phyloP scores from a whole-genome alignment of 352 stramenopile species.

The Globisporangium irregulare region DNA sequence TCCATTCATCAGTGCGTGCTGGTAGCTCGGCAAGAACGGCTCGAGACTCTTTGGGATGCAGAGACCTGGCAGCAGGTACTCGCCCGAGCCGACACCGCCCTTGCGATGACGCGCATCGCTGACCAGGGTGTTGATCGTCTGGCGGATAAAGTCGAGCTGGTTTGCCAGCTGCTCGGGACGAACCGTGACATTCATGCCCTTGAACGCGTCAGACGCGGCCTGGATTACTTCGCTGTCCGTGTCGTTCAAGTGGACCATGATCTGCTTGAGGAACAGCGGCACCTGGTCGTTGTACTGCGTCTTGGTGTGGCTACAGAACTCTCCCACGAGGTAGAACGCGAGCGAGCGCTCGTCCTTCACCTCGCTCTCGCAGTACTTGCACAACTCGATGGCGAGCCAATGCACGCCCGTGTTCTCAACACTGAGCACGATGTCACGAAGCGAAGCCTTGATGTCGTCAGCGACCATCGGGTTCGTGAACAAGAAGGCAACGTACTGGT shows the following conservation, averaged over 20 bases:
- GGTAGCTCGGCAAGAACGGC: slow-evolving; percentile 97
- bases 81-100: slow-evolving; percentile 75
- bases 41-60: slow-evolving; percentile 91
- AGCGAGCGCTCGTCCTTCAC: slow-evolving; percentile 84
- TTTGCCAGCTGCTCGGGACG: slow-evolving; percentile 92
- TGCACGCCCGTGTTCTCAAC: slow-evolving; percentile 91
- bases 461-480: slow-evolving; percentile 39
- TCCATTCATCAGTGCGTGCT: slow-evolving; percentile 97
- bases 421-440: slow-evolving; percentile 75
- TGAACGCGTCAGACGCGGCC: slow-evolving; percentile 87
- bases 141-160: slow-evolving; percentile 97
- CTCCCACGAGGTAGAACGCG: slow-evolving; percentile 89
- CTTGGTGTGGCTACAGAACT: slow-evolving; percentile 85
- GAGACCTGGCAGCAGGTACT: slow-evolving; percentile 78
- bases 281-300: slow-evolving; percentile 93
- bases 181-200: slow-evolving; percentile 89
- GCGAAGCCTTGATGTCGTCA: slow-evolving; percentile 64
- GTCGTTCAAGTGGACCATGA: slow-evolving; percentile 97
- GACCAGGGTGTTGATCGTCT: slow-evolving; percentile 96
- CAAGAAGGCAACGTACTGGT: slow-evolving; percentile 58
- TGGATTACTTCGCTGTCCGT: slow-evolving; percentile 86
- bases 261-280: slow-evolving; percentile 94
- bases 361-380: slow-evolving; percentile 93
- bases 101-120: slow-evolving; percentile 94
- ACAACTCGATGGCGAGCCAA: slow-evolving; percentile 93